These are phyloP conservation scores for Candida germanica DNA, from an alignment of 805 yeast species.

Conservation along the genomic window DNA sequence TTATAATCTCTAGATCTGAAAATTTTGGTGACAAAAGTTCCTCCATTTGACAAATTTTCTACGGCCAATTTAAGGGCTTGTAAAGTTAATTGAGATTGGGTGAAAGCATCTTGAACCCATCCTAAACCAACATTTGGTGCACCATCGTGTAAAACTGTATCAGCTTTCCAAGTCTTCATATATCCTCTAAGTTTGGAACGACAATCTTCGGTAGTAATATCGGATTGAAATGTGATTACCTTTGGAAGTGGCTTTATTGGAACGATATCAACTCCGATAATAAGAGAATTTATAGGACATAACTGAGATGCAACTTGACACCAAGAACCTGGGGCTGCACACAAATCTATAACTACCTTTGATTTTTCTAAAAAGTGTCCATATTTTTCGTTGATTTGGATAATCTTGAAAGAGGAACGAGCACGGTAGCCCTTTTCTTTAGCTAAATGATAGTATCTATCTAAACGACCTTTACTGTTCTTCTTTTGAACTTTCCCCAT, in stretches of 20 bases:
- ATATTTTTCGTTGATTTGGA: constrained; percentile 93
- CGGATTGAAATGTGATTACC: constrained; percentile 90
- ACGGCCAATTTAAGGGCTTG: constrained; percentile 93
- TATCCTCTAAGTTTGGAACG: constrained; percentile 91
- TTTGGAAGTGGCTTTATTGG: constrained; percentile 97
- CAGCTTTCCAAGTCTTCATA: constrained; percentile 98
- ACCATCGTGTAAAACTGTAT: constrained; percentile 97
- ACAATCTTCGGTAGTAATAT: constrained; percentile 97
- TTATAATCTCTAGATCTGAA: constrained; percentile 99
- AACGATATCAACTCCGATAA: constrained; percentile 98
- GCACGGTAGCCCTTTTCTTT: constrained; percentile 99
- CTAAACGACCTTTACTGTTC: constrained; percentile 98
- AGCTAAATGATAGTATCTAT: constrained; percentile 92
- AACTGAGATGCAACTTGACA: constrained; percentile 96
- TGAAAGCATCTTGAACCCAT: constrained; percentile 99
- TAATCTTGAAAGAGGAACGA: constrained; percentile 93
- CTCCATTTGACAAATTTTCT: constrained; percentile 87
- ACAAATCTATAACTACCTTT: constrained; percentile 92
- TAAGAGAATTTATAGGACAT: constrained; percentile 89
- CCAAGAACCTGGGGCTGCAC: constrained; percentile 97
- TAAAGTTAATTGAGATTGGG: constrained; percentile 92
- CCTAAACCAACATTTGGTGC: constrained; percentile 99
- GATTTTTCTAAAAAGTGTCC: constrained; percentile 94
- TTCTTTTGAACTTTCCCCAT: constrained; percentile 95
- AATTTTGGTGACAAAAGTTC: constrained; percentile 93